phyloP scores from a whole-genome alignment of 176 grass and related monocot genomes.

The Olyra latifolia region DNA sequence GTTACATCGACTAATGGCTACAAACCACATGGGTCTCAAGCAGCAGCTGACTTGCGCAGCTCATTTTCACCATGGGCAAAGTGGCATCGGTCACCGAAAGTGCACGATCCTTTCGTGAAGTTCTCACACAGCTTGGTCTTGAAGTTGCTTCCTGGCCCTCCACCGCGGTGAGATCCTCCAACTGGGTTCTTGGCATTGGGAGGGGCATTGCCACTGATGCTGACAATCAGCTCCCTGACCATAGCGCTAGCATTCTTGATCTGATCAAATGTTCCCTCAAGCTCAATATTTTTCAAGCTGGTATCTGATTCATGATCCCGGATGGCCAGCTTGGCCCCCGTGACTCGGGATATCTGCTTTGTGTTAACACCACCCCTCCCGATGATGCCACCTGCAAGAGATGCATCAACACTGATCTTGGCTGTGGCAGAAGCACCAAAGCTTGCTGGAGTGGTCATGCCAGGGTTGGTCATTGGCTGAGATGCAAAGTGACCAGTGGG shows the following conservation, averaged over 20 bases:
- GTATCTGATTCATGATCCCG: constrained; percentile 69
- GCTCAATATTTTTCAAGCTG: constrained; percentile 79
- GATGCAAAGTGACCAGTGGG: constrained; percentile 31
- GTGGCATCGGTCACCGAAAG: constrained; percentile 73
- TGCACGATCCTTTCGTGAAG: constrained; percentile 65
- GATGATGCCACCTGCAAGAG: constrained; percentile 71
- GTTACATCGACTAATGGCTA: constrained; percentile 24
- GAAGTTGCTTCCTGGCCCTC: constrained; percentile 50
- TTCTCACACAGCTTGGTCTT: constrained; percentile 89
- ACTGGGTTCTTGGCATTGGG: neutral
- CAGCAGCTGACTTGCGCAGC: constrained; percentile 47
- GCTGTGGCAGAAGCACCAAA: constrained; percentile 79
- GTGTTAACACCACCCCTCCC: constrained; percentile 77
- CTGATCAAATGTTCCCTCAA: constrained; percentile 89
- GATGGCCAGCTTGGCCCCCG: constrained; percentile 68
- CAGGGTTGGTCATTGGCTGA: constrained; percentile 27
- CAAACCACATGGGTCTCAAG: constrained; percentile 16
- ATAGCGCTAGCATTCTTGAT: constrained; percentile 75
- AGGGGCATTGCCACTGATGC: constrained; percentile 35
- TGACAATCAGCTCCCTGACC: constrained; percentile 78
- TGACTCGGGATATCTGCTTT: constrained; percentile 74
- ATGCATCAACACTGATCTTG: constrained; percentile 76
- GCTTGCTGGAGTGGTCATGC: constrained; percentile 46
- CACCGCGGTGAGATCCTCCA: constrained; percentile 13
- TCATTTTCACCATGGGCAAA: constrained; percentile 73